These are phyloP conservation scores for Cyclotella distinguenda DNA, from an alignment of 108 stramenopile species.

Conservation along the genomic window DNA sequence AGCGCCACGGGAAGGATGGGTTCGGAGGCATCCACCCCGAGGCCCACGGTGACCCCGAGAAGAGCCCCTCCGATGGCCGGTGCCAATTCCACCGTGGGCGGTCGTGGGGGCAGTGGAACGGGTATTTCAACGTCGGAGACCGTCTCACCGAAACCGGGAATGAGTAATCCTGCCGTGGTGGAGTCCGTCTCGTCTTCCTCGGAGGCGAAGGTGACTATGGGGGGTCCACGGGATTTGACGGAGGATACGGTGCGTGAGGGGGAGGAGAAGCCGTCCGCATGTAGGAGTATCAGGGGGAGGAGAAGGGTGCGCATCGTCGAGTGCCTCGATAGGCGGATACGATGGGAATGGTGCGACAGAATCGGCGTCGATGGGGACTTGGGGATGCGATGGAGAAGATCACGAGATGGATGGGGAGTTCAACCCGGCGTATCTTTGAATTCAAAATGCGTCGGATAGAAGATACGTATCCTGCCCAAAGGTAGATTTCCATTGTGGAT, in stretches of 20 bases:
- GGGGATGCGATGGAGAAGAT: no score
- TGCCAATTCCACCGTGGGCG: slow-evolving; percentile 3
- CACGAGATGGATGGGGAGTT: no score
- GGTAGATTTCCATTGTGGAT: no score
- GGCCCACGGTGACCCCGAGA: slow-evolving; percentile 31
- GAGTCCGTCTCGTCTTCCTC: slow-evolving; percentile 33
- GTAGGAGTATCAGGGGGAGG: slow-evolving; percentile 7
- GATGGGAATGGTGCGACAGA: no score
- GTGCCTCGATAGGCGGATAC: no score
- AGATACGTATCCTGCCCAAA: no score
- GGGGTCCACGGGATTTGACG: no score
- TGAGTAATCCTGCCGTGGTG: slow-evolving; percentile 34
- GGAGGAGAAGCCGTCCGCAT: slow-evolving; percentile 5
- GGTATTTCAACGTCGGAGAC: not conserved
- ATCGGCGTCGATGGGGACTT: no score
- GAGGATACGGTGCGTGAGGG: no score
- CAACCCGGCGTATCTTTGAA: no score
- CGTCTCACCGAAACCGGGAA: slow-evolving; percentile 40
- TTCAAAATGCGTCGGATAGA: no score
- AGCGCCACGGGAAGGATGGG: slow-evolving; percentile 48
- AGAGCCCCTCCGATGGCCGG: slow-evolving; percentile 49
- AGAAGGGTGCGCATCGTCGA: slow-evolving; percentile 7
- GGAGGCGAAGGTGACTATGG: not conserved
- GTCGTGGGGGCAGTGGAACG: slow-evolving; percentile 8
- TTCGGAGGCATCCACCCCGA: slow-evolving; percentile 31